phyloP scores from a whole-genome alignment of 192 early-diverging fungal genomes.

The Diversispora eburnea region DNA sequence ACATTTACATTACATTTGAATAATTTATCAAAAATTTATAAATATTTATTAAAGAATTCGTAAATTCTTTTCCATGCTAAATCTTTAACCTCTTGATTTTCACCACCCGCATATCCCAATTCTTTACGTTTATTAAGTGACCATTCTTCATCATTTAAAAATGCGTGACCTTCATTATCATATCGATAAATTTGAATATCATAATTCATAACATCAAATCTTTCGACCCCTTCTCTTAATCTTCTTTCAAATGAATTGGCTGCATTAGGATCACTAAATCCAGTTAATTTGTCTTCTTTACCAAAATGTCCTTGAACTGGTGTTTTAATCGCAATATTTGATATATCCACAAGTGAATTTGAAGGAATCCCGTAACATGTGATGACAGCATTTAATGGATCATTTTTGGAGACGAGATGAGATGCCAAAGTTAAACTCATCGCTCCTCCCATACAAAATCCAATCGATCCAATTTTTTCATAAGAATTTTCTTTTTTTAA shows the following conservation, averaged over 20 bases:
- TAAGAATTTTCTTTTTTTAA: slow-evolving; percentile 20
- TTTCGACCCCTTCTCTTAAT: slow-evolving; percentile 23
- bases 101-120: slow-evolving; percentile 31
- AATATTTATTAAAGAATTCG: slow-evolving; percentile 28
- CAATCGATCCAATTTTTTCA: slow-evolving; percentile 43
- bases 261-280: slow-evolving; percentile 37
- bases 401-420: slow-evolving; percentile 25
- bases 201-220: not conserved
- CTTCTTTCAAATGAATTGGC: slow-evolving; percentile 27
- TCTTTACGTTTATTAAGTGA: slow-evolving; percentile 35
- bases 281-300: slow-evolving; percentile 30
- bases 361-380: slow-evolving; percentile 39
- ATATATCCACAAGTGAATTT: slow-evolving; percentile 26
- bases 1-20: too few relatives aligned
- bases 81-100: slow-evolving; percentile 31
- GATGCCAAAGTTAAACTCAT: slow-evolving; percentile 41
- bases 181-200: slow-evolving; percentile 32
- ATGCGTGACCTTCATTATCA: slow-evolving; percentile 39
- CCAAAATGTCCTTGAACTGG: slow-evolving; percentile 23
- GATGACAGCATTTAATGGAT: slow-evolving; percentile 31
- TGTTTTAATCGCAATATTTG: slow-evolving; percentile 27
- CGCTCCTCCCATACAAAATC: slow-evolving; percentile 51
- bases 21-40: not conserved
- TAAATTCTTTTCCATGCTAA: slow-evolving; percentile 35
- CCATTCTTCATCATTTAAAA: slow-evolving; percentile 41